These are phyloP conservation scores for Vitis cinerea DNA, from an alignment of 164 flowering plant species.

Conservation along the genomic window DNA sequence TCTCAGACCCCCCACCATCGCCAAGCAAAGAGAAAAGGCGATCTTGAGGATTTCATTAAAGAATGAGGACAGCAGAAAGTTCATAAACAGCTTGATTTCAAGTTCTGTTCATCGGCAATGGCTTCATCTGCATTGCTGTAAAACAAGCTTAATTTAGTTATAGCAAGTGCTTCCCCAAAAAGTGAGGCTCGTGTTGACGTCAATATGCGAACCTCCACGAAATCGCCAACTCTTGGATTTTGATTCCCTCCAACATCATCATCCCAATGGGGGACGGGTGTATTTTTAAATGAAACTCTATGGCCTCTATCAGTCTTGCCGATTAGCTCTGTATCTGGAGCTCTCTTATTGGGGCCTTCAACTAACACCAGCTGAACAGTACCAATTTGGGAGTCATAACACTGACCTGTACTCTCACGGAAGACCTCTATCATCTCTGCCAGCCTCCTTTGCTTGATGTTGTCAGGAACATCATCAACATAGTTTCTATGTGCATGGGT, in stretches of 20 bases:
- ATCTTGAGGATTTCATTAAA: neutral
- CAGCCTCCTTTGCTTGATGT: constrained; percentile 83
- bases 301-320: constrained; percentile 93
- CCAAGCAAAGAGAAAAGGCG: too few relatives aligned
- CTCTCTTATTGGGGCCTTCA: constrained; percentile 90
- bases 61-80: neutral
- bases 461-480: constrained; percentile 79
- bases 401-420: constrained; percentile 83
- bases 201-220: constrained; percentile 74
- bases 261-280: constrained; percentile 47
- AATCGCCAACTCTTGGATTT: constrained; percentile 75
- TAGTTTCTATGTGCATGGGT: constrained; percentile 96
- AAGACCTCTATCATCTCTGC: constrained; percentile 84
- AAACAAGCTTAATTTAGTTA: constrained; percentile 69
- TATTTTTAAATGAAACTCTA: constrained; percentile 53
- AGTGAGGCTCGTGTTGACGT: constrained; percentile 86
- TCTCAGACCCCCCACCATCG: too few relatives aligned
- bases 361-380: constrained; percentile 77
- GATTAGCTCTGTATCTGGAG: constrained; percentile 89
- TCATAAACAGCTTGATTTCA: constrained; percentile 10
- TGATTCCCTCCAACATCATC: constrained; percentile 18
- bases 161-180: constrained; percentile 70
- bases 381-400: constrained; percentile 74
- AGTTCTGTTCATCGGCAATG: constrained; percentile 40
- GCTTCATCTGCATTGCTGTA: constrained; percentile 33